Base-by-base conservation (phyloP, 306 rosid genomes). In the Erythrophleum fordii region DNA sequence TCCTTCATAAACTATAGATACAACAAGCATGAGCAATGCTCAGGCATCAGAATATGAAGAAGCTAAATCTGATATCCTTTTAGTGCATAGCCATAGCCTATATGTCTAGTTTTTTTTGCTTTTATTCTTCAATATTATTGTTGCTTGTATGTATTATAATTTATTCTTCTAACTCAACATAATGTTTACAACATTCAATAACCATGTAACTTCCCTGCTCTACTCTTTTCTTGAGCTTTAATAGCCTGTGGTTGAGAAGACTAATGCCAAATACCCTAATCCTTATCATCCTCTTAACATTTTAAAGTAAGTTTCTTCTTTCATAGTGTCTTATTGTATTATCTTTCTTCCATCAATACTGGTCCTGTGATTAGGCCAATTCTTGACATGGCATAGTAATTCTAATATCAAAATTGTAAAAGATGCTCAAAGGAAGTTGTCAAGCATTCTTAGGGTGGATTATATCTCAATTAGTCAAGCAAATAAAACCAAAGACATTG, bases 21-120 rank as follows among this genome's bases (percentile, higher is more conserved):
- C 90, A 41, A 80, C 87, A 76, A 88, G 94, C 90, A 85, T 88
- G 56, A 90, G 77, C 69, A 90, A 88, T 83, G 80, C 85, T 66
- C 93, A 86, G 77, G 83, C 89, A 73, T 85, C 98, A 69, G 95
- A 90, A 68, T 89, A 73, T 23, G 98, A 90, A 88, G 97, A 92
- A 78, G 89, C 89, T 48, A 96, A 92, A 85, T 92, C 98, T 61
- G 98, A 97, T 90, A 67, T 51, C 62, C 64, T 23, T 81, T 16
- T 41, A 72, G 72, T 75, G 73, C 46, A 61, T 11, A 37, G 42
- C 8, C 34, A 42, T 73, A 58, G 56, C 82, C 76, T 78, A 42
- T 44, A 58, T 53, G 67, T n/a, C 1, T 64, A 17, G 35, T 55
- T 69, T 75, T 75, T 72, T n/a, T 44, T 44, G 35, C 14, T 53